Conservation (phyloP, 2,329 filamentous ascomycete genomes). For the Pseudofabraea citricarpa region DNA sequence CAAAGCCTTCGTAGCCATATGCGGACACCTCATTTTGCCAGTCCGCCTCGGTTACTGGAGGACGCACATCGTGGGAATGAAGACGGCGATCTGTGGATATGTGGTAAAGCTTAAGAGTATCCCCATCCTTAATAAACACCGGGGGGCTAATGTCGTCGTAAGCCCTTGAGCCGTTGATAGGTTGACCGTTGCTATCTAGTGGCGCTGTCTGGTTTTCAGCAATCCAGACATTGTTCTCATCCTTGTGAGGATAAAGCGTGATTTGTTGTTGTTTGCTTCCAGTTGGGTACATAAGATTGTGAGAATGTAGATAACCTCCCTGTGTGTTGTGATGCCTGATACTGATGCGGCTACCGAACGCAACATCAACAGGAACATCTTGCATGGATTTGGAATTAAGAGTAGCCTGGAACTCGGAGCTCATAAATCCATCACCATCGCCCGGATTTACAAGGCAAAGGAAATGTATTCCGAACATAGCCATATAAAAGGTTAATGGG, state of each 20-base stretch:
- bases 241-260: constrained; percentile 97
- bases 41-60: constrained; percentile 79
- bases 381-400: constrained; percentile 96
- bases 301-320: constrained; percentile 94
- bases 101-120: constrained; percentile 80
- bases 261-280: constrained; percentile 99
- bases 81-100: constrained; percentile 77
- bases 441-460: constrained; percentile 88
- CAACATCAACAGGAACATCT: constrained; percentile 87
- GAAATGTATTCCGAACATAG: constrained; percentile 97
- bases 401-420: constrained; percentile 96
- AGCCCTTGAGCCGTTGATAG: constrained; percentile 73
- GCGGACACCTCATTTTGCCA: constrained; percentile 97
- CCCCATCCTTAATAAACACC: constrained; percentile 71
- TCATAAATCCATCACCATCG: constrained; percentile 99
- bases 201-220: constrained; percentile 96
- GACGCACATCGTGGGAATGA: constrained; percentile 91
- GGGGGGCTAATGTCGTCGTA: constrained; percentile 72
- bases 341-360: constrained; percentile 78
- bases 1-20: constrained; percentile 95
- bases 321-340: constrained; percentile 96
- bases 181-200: constrained; percentile 66
- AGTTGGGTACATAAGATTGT: constrained; percentile 93
- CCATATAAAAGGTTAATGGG: constrained; percentile 85
- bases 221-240: constrained; percentile 94